Conservation (phyloP, 148 eudicot species). For the Mesembryanthemum crystallinum region DNA sequence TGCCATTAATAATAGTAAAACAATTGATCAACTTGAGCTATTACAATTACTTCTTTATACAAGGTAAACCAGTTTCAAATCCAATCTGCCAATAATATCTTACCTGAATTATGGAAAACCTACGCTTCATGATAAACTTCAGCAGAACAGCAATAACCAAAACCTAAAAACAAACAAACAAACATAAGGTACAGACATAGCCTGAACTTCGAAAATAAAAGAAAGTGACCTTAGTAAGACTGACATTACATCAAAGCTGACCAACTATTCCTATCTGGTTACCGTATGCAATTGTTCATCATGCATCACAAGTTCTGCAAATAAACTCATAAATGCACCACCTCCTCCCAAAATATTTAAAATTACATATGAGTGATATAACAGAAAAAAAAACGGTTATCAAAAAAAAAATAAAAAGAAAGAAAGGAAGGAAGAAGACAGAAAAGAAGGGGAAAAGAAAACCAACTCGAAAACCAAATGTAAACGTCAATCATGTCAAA, state of each 20-base stretch:
- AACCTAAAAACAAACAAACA: slow-evolving; percentile 50
- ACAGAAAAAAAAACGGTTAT: too few species aligned
- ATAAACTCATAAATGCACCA: too few species aligned
- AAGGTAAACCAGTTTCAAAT: background rate
- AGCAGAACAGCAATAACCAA: slow-evolving; percentile 92
- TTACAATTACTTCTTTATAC: background rate
- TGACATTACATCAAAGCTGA: background rate
- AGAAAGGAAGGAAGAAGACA: background rate
- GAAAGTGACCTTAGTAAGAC: background rate
- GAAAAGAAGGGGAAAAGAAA: background rate
- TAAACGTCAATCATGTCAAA: background rate
- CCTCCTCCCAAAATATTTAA: too few species aligned
- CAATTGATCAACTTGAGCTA: background rate
- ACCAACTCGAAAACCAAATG: background rate
- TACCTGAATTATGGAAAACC: slow-evolving; percentile 94
- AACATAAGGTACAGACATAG: background rate
- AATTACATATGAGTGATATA: too few species aligned
- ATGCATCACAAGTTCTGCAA: background rate
- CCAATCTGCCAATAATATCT: slow-evolving; percentile 17
- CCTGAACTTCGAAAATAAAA: background rate
- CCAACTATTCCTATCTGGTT: background rate
- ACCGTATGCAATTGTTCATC: background rate
- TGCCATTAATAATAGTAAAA: too few species aligned
- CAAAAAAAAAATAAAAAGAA: too few species aligned
- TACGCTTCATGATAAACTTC: slow-evolving; percentile 80